Evolutionary conservation across 2,329 filamentous ascomycete species (phyloP), one percentile per base, ranked within the genome.

Genomic region (Talaromyces albobiverticillius): DNA sequence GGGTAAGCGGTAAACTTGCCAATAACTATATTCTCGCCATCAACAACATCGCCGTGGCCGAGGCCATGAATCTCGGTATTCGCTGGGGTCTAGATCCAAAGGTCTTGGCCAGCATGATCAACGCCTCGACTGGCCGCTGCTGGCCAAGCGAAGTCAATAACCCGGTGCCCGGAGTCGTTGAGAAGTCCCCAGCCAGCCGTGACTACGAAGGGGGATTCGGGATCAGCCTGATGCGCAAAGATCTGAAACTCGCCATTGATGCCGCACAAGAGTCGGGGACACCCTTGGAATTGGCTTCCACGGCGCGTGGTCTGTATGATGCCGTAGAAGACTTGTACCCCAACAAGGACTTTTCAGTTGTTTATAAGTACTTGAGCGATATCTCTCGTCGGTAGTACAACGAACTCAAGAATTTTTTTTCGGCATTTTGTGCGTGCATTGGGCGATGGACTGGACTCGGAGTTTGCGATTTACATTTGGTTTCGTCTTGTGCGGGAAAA

Each of bases 111-210:
- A 85, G 86, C 49, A 85, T 99, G 71, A 90, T 99, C 76, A 97
- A 96, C 69, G 88, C 88, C 3, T 94, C 90, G 62, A 96, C 93
- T 0, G 94, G 94, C n/a, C 84, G 81, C 60, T 97, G 92, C 79
- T 99, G 94, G 94, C 91, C 93, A 1, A 94, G 87, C 64, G 92
- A 96, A 74, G 79, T 95, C 58, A 99, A 99, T 74, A 97, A 97
- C 68, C 94, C 94, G 0, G 91, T 97, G 3, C 85, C 85, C 10
- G 92, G 91, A 13, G 91, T 96, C 0, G 80, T 93, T 20, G 84
- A 87, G 57, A 83, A 81, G 0, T 83, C 90, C 2, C 91, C 93
- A 0, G 88, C 91, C 0, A 82, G 80, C 52, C 79, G 87, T 54
- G 91, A 88, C 51, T 99, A 91, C 64, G 72, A 76, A 16, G 89